Conservation (phyloP, 2,329 filamentous ascomycete genomes). For the Colletotrichum higginsianum region DNA sequence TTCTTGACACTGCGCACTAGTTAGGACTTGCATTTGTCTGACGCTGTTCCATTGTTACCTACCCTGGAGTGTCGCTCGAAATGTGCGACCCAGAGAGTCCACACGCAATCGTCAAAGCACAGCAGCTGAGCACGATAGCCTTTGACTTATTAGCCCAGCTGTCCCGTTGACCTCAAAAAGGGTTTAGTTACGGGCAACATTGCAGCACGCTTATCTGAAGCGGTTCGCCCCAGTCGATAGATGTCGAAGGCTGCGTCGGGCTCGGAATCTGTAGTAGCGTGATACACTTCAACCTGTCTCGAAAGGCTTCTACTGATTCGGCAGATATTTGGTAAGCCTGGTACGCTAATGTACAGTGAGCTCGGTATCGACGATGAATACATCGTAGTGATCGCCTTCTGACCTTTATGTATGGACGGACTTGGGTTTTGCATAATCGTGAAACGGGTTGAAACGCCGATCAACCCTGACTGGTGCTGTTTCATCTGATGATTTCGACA, state of each 20-base stretch:
- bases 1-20: background rate
- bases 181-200: background rate
- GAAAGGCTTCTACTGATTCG: too few relatives aligned
- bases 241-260: background rate
- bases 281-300: background rate
- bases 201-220: background rate
- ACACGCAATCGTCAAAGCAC: constrained; percentile 16
- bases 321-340: too few relatives aligned
- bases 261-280: background rate
- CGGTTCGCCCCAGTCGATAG: too few relatives aligned
- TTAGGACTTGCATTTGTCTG: background rate
- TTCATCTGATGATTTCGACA: constrained; percentile 25
- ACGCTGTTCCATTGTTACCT: background rate
- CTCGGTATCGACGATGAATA: background rate
- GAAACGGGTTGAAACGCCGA: constrained; percentile 37
- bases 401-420: background rate
- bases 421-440: background rate
- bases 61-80: background rate
- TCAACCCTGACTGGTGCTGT: constrained; percentile 2
- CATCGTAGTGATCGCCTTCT: background rate
- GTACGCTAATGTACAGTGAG: too few relatives aligned
- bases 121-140: constrained; percentile 3
- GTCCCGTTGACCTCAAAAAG: rapidly evolving
- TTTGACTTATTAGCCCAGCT: background rate
- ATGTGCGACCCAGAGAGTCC: constrained; percentile 26